Evolutionary conservation across 208 protist species (phyloP), one percentile per base, ranked within the genome.

Genomic region (Trypanosoma platydactyli): DNA sequence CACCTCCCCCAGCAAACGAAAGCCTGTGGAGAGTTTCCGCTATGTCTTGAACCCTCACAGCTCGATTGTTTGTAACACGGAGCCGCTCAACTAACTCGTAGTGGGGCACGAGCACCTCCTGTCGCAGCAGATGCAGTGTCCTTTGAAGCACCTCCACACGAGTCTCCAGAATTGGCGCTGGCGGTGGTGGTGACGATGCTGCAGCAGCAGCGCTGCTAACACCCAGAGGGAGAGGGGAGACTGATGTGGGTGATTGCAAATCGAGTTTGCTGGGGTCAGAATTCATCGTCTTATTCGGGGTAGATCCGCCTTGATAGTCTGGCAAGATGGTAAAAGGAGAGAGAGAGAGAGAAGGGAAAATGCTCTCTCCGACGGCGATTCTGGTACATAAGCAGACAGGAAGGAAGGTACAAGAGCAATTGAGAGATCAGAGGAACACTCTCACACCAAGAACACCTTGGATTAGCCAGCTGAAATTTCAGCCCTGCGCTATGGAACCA

Each of bases 71-170:
- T 22, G 80, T 81, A 20, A 91, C 83, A 15, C 83, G 79, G 24
- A 91, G 64, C 3, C 84, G 83, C 69, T 94, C 86, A 30, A 94
- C 81, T 35, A 82, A 80, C 35, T 92, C 86, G 62, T 77, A 94
- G 53, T 81, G 90, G 16, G 89, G 83, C 65, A 82, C 82, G 27
- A 94, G 68, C n/a, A 91, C 67, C 56, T 94, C 82, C 27, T 77
- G 70, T 35, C 88, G 81, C 3, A 94, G 76, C 30, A 89, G 50
- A 35, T 82, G 72, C 41, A 94, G 62, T 1, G 84, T 76, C 38
- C 85, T 75, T 62, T 89, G 78, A 5, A 91, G 49, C 59, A 81
- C 66, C 52, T 86, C 82, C 16, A 78, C 62, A 16, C 83, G 79
- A 0, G 73, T 77, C 20, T 83, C 87, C 9, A 72, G 71, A 13